Base-by-base conservation (phyloP, 2,329 filamentous ascomycete species). In the Ophiocordyceps sinensis region DNA sequence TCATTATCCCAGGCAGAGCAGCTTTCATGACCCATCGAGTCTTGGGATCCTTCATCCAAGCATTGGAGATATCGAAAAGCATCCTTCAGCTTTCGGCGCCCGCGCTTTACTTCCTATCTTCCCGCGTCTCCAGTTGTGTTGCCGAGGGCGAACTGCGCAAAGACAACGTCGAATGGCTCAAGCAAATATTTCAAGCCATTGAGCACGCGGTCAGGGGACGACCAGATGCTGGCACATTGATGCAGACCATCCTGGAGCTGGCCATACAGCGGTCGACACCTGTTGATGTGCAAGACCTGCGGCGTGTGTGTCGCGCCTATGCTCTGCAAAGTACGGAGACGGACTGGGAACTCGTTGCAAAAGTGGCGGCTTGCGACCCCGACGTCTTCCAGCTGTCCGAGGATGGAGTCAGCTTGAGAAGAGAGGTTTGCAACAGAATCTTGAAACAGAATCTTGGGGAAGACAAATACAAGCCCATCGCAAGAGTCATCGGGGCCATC, bases 1-100 rank as follows among this genome's bases (percentile, higher is more conserved):
- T 77, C 42, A 64, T 75, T 37, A 60, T 72, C 2, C 72, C 73
- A 1, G 66, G 68, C 1, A 64, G 68, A 43, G 61, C 66, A 1
- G 55, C 58, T 1, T 77, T 70, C 43, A 46, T 70, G 14, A 64
- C 61, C 42, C 60, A 59, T 19, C 58, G 59, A 32, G 61, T 62
- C 23, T 53, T 68, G 34, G 62, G 64, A 21, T 50, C 64, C 5
- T 50, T 74, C 17, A 53, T 59, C 12, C 53, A 55, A 21, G 63
- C 67, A 2, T 56, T 73, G 2, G 54, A 61, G 3, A 54, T 64
- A 19, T 59, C 64, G 3, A 51, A 55, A 3, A 51, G 49, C 9
- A 57, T 58, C 2, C 47, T 64, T 6, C 50, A 61, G 1, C 46
- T 60, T 7, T 63, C 64, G 2, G 63, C 58, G 2, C 63, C 66